Evolutionary conservation across 1,139 yeast genomes (phyloP).

Genomic region (Suhomyces anneliseae): DNA sequence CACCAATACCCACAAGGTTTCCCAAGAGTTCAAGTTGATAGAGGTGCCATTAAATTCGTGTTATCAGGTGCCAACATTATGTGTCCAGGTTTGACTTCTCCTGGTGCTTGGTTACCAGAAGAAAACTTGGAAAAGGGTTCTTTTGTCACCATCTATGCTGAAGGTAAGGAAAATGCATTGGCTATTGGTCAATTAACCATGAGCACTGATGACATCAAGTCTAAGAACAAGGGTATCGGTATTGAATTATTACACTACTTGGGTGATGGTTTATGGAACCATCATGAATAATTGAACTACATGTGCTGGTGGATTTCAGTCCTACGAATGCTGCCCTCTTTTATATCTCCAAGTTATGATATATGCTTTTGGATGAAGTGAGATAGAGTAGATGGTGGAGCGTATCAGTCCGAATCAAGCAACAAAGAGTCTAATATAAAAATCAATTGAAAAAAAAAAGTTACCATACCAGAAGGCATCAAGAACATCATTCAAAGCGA

Average conservation of each 20-base stretch:
- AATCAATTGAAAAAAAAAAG: no score
- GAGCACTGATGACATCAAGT: slow-evolving; percentile 89
- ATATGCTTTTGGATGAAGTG: no score
- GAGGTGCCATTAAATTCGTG: slow-evolving; percentile 96
- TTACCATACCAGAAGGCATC: no score
- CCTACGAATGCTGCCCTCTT: no score
- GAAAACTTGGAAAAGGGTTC: slow-evolving; percentile 61
- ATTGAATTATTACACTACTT: slow-evolving; percentile 80
- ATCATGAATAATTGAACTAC: slow-evolving; percentile 28
- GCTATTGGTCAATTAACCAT: slow-evolving; percentile 85
- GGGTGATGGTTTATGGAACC: slow-evolving; percentile 88
- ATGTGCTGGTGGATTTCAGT: no score
- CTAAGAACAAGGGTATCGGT: slow-evolving; percentile 85
- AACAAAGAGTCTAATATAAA: no score
- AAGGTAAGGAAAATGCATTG: slow-evolving; percentile 87
- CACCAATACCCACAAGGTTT: slow-evolving; percentile 82
- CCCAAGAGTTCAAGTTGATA: slow-evolving; percentile 86
- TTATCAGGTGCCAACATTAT: slow-evolving; percentile 92
- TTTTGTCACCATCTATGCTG: slow-evolving; percentile 83
- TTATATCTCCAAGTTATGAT: no score
- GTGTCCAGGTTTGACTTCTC: slow-evolving; percentile 96
- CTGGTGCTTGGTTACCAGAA: slow-evolving; percentile 85
- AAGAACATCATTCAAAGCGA: no score
- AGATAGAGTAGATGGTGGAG: no score
- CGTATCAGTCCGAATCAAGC: no score